A percentile compares a stretch with the other conserved stretches of the same genome.
These are phyloP conservation scores for Mortierella polycephala DNA, from an alignment of 371 early-diverging fungal species.

Conservation along the genomic window DNA sequence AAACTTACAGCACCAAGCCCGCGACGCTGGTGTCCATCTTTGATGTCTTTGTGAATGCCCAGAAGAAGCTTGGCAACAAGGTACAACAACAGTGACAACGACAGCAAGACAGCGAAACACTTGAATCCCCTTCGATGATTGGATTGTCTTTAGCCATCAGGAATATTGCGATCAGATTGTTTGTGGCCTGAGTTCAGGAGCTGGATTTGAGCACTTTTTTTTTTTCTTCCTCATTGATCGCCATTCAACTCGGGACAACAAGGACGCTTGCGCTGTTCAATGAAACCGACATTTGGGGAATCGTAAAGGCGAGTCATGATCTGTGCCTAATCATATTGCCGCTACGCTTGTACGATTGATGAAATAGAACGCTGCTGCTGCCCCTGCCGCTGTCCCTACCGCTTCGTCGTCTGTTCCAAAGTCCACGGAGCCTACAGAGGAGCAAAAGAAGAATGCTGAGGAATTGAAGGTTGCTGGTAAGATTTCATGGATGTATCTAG, in stretches of 20 bases:
- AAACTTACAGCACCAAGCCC: slow-evolving; percentile 85
- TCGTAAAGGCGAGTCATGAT: too few relatives aligned
- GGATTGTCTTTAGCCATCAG: too few relatives aligned
- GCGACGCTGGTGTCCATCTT: slow-evolving; percentile 84
- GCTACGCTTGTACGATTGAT: neutral
- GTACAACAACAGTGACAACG: slow-evolving; percentile 12
- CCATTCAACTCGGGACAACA: too few relatives aligned
- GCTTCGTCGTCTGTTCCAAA: slow-evolving; percentile 17
- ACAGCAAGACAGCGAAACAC: too few relatives aligned
- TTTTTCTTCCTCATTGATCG: too few relatives aligned
- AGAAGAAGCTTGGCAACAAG: slow-evolving; percentile 66
- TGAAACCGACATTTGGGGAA: too few relatives aligned
- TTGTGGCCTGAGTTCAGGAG: too few relatives aligned
- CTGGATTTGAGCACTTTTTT: too few relatives aligned
- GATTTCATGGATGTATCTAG: neutral
- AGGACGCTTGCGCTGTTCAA: too few relatives aligned
- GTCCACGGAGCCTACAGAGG: slow-evolving; percentile 57
- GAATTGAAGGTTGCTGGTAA: slow-evolving; percentile 81
- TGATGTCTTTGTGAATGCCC: slow-evolving; percentile 90
- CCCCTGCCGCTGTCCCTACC: slow-evolving; percentile 25
- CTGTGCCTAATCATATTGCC: too few relatives aligned
- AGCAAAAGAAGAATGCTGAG: slow-evolving; percentile 84
- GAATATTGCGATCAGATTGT: too few relatives aligned
- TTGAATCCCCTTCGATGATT: too few relatives aligned
- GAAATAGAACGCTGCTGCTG: slow-evolving; percentile 33